Base-by-base conservation (phyloP, 306 rosid species). In the Inga oerstediana region DNA sequence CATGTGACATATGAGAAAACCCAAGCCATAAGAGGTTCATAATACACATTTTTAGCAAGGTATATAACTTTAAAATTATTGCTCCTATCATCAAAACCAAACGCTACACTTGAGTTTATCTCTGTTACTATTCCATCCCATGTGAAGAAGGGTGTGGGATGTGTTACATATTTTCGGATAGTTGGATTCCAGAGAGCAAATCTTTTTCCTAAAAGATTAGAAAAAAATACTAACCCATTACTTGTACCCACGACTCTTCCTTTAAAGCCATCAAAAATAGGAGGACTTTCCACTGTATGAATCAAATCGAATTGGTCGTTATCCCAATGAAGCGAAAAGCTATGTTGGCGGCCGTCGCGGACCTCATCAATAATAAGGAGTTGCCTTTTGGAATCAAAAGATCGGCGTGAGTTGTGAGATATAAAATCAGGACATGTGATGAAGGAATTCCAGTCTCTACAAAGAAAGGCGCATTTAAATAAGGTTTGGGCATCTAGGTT, bases 161-260 rank as follows among this genome's bases (percentile, higher is more conserved):
- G 41, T 37, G 41, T 37, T 37, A 44, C 15, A 30, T 22, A 77
- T 27, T 62, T 77, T 15, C 43, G 32, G 16, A 62, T 1, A 20
- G 30, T 3, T 0, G 81, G 81, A 68, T 77, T 77, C 81, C 72
- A 77, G 0, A 77, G 32, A 8, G 44, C 27, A 22, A 61, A 54
- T 8, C 0, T 14, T 3, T 14, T 3, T 4, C 15, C 2, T 3
- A 2, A 3, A 14, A 13, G 1, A 49, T 52, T 8, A 52, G 9
- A 17, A 52, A 52, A 2, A 17, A 22, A 52, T 52, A 56, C 27
- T 20, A 56, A 19, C 27, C 27, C 64, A 20, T 20, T 20, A 8
- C 64, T 2, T 19, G 1, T 56, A 7, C 27, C 27, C 12, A 15
- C 0, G 22, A 52, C 9, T 32, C 34, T 32, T 52, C 11, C 3